Percentiles rank a stretch among this genome's conserved stretches.
Conservation (phyloP, 1,284 basidiomycete genomes). For the Veloporphyrellus conicus region DNA sequence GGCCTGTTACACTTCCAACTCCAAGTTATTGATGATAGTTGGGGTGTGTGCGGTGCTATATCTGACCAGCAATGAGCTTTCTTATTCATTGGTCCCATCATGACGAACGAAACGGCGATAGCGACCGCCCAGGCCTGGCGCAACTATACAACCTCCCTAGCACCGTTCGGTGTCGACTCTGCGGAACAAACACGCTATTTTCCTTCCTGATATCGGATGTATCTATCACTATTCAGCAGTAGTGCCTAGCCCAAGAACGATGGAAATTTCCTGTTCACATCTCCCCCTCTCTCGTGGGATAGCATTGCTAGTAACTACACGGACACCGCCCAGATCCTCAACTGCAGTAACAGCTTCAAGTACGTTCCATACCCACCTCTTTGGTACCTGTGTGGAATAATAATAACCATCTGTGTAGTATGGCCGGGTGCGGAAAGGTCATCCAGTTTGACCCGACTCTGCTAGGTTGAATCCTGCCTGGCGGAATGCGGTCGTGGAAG, state of each 20-base stretch:
- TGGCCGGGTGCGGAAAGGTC: slow-evolving; percentile 40
- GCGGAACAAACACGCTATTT: slow-evolving; percentile 6
- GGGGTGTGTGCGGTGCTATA: slow-evolving; percentile 15
- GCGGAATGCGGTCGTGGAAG: slow-evolving; percentile 37
- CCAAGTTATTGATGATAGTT: slow-evolving; percentile 32
- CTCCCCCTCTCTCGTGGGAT: slow-evolving; percentile 37
- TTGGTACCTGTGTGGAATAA: neutral
- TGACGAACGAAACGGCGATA: slow-evolving; percentile 31
- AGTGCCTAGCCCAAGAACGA: slow-evolving; percentile 8
- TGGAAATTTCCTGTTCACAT: slow-evolving; percentile 30
- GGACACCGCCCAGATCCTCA: slow-evolving; percentile 29
- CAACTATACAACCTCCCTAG: slow-evolving; percentile 19
- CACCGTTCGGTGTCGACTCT: slow-evolving; percentile 4
- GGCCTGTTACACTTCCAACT: slow-evolving; percentile 30
- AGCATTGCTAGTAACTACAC: slow-evolving; percentile 28
- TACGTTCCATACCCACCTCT: slow-evolving; percentile 2
- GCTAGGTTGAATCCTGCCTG: slow-evolving; percentile 43
- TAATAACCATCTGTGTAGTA: slow-evolving; percentile 17
- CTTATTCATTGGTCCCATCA: slow-evolving; percentile 33
- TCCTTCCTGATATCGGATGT: slow-evolving; percentile 32
- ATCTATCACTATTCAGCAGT: slow-evolving; percentile 5
- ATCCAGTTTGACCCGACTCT: slow-evolving; percentile 33
- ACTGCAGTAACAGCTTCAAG: slow-evolving; percentile 10
- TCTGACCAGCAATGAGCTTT: slow-evolving; percentile 13
- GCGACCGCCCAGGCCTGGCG: slow-evolving; percentile 33